phyloP scores from a whole-genome alignment of 1,284 basidiomycete species.

The Amylostereum chailletii region DNA sequence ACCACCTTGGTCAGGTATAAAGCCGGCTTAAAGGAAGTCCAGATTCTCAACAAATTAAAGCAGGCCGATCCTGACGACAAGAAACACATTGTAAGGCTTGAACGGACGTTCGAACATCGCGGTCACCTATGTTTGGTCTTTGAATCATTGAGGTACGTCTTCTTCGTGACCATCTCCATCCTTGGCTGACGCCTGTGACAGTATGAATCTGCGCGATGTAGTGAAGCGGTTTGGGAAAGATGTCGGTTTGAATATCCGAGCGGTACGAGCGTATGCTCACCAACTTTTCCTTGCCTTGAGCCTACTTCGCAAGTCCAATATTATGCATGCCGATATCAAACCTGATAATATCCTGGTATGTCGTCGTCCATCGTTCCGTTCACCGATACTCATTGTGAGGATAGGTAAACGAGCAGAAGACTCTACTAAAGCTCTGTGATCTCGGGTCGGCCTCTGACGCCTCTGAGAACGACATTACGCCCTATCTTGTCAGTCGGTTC shows the following conservation, averaged over 20 bases:
- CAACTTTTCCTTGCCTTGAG: conserved; percentile 89
- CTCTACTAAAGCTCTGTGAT: conserved; percentile 90
- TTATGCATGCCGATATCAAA: conserved; percentile 99
- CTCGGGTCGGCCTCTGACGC: conserved; percentile 93
- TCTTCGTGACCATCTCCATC: conserved; percentile 1
- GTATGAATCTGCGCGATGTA: conserved; percentile 97
- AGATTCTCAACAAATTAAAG: conserved; percentile 80
- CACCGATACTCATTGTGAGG: conserved; percentile 4
- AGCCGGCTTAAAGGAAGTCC: conserved; percentile 88
- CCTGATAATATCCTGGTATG: conserved; percentile 90
- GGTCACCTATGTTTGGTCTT: conserved; percentile 97
- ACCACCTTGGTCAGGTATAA: conserved; percentile 61
- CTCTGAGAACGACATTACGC: conserved; percentile 94
- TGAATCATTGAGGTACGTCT: conserved; percentile 77
- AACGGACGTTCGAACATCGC: conserved; percentile 92
- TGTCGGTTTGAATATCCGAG: conserved; percentile 91
- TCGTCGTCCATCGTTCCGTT: conserved; percentile 12
- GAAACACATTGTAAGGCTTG: conserved; percentile 88
- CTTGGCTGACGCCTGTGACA: conserved; percentile 21
- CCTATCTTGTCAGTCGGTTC: conserved; percentile 96
- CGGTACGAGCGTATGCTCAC: conserved; percentile 96
- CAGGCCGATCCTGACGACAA: conserved; percentile 94
- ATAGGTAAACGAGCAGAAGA: conserved; percentile 93
- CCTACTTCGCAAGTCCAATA: conserved; percentile 79
- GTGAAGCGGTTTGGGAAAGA: conserved; percentile 99